Evolutionary conservation across 1,284 basidiomycete genomes (phyloP).

Genomic region (Xerocomus alliaceus): DNA sequence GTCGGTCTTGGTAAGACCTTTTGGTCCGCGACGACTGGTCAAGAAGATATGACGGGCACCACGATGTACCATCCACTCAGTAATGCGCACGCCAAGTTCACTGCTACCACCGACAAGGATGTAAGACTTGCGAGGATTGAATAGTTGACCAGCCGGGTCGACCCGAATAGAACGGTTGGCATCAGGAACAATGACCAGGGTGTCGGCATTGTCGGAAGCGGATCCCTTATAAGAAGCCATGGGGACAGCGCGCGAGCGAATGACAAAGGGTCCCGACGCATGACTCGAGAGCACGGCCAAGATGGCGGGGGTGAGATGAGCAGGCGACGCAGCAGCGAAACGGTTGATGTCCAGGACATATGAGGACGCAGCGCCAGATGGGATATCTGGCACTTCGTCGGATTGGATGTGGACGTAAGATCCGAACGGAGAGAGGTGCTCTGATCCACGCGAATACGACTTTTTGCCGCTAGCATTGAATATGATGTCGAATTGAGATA

Average conservation of each 20-base stretch:
- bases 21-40: conserved; percentile 40
- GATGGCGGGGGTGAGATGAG: conserved; percentile 19
- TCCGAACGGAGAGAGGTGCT: conserved; percentile 35
- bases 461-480: conserved; percentile 33
- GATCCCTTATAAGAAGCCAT: conserved; percentile 16
- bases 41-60: conserved; percentile 42
- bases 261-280: conserved; percentile 18
- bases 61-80: conserved; percentile 39
- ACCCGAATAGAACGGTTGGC: conserved; percentile 11
- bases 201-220: conserved; percentile 1
- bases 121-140: conserved; percentile 41
- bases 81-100: conserved; percentile 41
- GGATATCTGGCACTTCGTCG: conserved; percentile 24
- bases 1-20: conserved; percentile 34
- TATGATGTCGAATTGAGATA: conserved; percentile 31
- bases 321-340: conserved; percentile 22
- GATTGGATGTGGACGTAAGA: conserved; percentile 33
- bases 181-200: conserved; percentile 25
- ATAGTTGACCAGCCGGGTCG: conserved; percentile 37
- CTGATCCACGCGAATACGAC: conserved; percentile 22
- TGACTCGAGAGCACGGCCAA: conserved; percentile 25
- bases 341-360: conserved; percentile 27
- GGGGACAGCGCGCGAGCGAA: conserved; percentile 13
- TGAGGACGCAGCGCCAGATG: conserved; percentile 18
- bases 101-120: conserved; percentile 40